Base-by-base conservation (phyloP, 2,329 filamentous ascomycete species). In the Geosmithia putterillii region DNA sequence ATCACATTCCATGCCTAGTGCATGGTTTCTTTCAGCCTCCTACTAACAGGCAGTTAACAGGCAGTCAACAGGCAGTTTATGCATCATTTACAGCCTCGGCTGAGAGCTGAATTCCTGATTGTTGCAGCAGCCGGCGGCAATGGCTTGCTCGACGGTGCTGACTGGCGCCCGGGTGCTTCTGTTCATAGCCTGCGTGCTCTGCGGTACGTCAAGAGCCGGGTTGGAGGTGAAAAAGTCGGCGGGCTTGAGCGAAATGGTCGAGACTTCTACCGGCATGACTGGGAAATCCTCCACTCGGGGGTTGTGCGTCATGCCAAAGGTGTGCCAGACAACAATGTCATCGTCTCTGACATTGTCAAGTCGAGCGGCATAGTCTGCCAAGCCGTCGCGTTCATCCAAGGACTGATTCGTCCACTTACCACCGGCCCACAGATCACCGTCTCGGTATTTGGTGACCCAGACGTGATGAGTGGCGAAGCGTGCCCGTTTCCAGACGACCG, bases 231-330 rank as follows among this genome's bases (percentile, higher is more conserved):
- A 75, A 50, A 76, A 73, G 46, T 76, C 74, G 2, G 69, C 65
- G 0, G 73, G 71, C 52, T 72, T 74, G 41, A 76, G 54, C 0
- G 59, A 57, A 0, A 75, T 68, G 45, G 60, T 61, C 50, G 76
- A 60, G 43, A 63, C 70, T 54, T 83, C 79, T 47, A 65, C 70
- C 0, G 79, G 79, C 80, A 83, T 83, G 6, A 82, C 75, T 0
- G 78, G 79, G 64, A 80, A 83, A 52, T 83, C 79, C 50, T 83
- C 79, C 9, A 74, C 69, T 0, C 79, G 65, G 0, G 79, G 77
- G 20, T 80, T 74, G 49, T 83, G 79, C 28, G 80, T 83, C 22
- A 80, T 71, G 17, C 79, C 65, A 51, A 70, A 70, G 3, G 74
- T 71, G 17, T 76, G 67, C 71, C 73, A 79, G 4, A 79, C 58